Conservation (phyloP, 331 rosid genomes). For the Malus hybrid region DNA sequence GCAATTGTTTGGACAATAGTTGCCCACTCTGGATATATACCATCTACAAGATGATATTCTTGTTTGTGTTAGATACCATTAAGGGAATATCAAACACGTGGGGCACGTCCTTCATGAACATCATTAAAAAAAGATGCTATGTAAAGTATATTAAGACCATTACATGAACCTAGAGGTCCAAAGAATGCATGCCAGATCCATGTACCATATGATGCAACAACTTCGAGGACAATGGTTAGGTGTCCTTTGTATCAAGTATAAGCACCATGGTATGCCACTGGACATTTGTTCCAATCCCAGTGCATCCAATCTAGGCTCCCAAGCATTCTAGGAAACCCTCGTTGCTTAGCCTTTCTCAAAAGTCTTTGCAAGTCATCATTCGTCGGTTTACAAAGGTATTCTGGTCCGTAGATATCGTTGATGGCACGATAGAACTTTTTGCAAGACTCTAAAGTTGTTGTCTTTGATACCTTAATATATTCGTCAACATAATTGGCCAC, state of each 20-base stretch:
- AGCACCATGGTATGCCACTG: neutral
- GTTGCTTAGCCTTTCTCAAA: neutral
- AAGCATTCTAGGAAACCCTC: neutral
- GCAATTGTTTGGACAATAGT: neutral
- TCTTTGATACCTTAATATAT: neutral
- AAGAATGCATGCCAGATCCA: no score
- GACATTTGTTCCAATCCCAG: neutral
- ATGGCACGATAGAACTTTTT: neutral
- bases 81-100: neutral
- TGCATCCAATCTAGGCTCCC: neutral
- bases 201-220: neutral
- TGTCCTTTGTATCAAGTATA: neutral
- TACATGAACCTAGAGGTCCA: neutral
- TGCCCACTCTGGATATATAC: neutral
- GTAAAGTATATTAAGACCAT: neutral
- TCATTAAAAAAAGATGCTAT: neutral
- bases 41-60: neutral
- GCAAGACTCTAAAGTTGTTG: neutral
- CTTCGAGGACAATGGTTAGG: neutral
- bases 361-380: neutral
- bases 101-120: neutral
- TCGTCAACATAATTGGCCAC: neutral
- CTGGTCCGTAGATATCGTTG: neutral
- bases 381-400: neutral
- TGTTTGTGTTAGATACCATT: neutral